Evolutionary conservation across 768 basidiomycete species (phyloP).

Genomic region (Leccinum longicurvipes): DNA sequence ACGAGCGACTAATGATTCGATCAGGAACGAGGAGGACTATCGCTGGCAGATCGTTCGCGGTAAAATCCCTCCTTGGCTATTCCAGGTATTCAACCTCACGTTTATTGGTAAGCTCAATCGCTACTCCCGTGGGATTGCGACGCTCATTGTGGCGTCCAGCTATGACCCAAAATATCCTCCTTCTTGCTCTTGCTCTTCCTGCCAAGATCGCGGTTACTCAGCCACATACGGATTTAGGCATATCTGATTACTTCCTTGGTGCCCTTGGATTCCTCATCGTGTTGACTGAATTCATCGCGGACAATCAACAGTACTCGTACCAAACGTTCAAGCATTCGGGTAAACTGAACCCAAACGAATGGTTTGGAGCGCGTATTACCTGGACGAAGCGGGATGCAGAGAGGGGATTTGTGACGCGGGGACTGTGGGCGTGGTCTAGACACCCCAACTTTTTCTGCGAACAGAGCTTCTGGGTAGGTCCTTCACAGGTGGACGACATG

Average conservation of each 20-base stretch:
- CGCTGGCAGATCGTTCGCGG: conserved; percentile 80
- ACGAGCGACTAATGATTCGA: background rate
- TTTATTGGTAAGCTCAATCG: conserved; percentile 59
- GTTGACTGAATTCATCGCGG: conserved; percentile 74
- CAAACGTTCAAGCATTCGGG: conserved; percentile 68
- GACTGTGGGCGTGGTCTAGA: conserved; percentile 82
- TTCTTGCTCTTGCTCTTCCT: conserved; percentile 69
- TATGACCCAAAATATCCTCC: conserved; percentile 73
- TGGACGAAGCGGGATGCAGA: conserved; percentile 67
- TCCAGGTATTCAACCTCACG: conserved; percentile 56
- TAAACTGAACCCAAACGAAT: conserved; percentile 42
- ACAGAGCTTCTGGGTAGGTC: conserved; percentile 77
- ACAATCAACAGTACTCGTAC: conserved; percentile 89
- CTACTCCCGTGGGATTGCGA: background rate
- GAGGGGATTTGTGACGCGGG: conserved; percentile 81
- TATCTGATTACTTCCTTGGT: conserved; percentile 63
- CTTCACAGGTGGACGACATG: background rate
- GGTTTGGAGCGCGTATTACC: conserved; percentile 61
- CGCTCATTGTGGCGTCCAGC: conserved; percentile 37
- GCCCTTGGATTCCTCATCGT: conserved; percentile 56
- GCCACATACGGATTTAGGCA: conserved; percentile 48
- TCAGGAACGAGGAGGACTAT: conserved; percentile 84
- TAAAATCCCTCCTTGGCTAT: conserved; percentile 50
- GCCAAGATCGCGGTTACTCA: conserved; percentile 52
- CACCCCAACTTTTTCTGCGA: conserved; percentile 95